Conservation (phyloP, 768 basidiomycete species). For the Stropharia rugosoannulata region DNA sequence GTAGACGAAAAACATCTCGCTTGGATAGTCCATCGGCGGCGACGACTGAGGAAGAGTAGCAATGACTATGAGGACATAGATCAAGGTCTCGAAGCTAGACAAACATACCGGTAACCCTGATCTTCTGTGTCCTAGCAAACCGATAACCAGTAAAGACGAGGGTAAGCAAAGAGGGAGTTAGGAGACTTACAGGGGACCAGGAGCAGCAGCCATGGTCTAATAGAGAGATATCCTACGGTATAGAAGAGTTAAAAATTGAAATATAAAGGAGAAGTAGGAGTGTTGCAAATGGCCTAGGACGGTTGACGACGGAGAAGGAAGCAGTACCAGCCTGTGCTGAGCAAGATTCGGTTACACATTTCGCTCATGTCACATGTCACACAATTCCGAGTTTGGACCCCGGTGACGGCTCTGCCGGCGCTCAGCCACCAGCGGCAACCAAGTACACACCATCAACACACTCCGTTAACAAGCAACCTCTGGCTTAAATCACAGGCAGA, state of each 20-base stretch:
- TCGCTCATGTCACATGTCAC: constrained; percentile 16
- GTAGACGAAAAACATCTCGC: constrained; percentile 93
- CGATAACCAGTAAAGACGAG: constrained; percentile 5
- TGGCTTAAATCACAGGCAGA: too few species aligned
- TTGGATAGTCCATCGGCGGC: constrained; percentile 93
- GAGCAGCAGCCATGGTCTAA: constrained; percentile 43
- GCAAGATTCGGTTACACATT: constrained; percentile 11
- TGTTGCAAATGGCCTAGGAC: constrained; percentile 1
- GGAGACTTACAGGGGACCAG: constrained; percentile 42
- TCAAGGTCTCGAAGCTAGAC: neutral
- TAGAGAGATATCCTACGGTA: neutral
- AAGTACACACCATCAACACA: too few species aligned
- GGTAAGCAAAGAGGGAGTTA: constrained; percentile 2
- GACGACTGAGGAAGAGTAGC: constrained; percentile 59
- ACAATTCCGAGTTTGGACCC: neutral
- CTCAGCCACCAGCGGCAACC: too few species aligned
- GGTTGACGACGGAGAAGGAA: constrained; percentile 6
- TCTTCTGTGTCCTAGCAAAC: constrained; percentile 59
- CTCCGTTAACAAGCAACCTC: too few species aligned
- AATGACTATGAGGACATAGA: neutral
- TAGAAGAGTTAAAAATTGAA: constrained; percentile 10
- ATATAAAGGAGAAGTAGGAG: constrained; percentile 5
- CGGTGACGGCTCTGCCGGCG: neutral
- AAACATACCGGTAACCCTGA: constrained; percentile 70
- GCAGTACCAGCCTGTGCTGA: constrained; percentile 6